These are phyloP conservation scores for Salix viminalis DNA, from an alignment of 345 rosid genomes.

Conservation along the genomic window DNA sequence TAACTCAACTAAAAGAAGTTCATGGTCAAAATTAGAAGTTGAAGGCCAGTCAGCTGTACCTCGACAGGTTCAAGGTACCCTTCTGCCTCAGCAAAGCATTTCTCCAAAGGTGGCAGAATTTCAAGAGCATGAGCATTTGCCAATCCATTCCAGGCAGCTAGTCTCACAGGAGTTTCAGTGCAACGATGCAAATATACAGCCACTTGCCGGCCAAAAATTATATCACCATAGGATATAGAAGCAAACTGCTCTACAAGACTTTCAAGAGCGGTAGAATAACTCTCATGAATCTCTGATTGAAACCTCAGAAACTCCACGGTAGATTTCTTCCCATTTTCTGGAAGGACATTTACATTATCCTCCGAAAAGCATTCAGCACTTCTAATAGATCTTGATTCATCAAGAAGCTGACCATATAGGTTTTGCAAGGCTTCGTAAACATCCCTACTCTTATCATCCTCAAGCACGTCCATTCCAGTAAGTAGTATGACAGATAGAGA, in stretches of 20 bases:
- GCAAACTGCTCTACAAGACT: slow-evolving; percentile 76
- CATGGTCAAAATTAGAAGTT: not conserved
- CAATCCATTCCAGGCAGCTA: slow-evolving; percentile 68
- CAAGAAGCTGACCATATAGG: slow-evolving; percentile 58
- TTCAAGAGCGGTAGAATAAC: slow-evolving; percentile 67
- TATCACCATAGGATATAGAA: slow-evolving; percentile 75
- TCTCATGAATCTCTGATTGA: slow-evolving; percentile 64
- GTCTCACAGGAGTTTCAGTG: slow-evolving; percentile 61
- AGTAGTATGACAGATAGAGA: slow-evolving; percentile 66
- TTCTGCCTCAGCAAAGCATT: slow-evolving; percentile 56
- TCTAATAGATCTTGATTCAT: slow-evolving; percentile 34
- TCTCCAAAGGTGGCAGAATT: slow-evolving; percentile 68
- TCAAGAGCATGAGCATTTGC: slow-evolving; percentile 67
- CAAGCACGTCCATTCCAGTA: slow-evolving; percentile 66
- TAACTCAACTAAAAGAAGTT: too few species aligned
- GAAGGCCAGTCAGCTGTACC: slow-evolving; percentile 36
- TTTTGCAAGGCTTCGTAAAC: slow-evolving; percentile 68
- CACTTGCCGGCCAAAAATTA: slow-evolving; percentile 68
- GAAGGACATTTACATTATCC: slow-evolving; percentile 2
- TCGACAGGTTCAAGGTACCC: slow-evolving; percentile 82
- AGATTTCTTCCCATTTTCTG: slow-evolving; percentile 19
- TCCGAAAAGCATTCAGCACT: slow-evolving; percentile 1
- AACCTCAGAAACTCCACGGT: slow-evolving; percentile 49
- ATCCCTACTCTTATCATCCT: slow-evolving; percentile 61
- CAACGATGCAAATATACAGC: slow-evolving; percentile 60